Base-by-base conservation (phyloP, 805 yeast genomes). In the Komagataella mondaviorum region DNA sequence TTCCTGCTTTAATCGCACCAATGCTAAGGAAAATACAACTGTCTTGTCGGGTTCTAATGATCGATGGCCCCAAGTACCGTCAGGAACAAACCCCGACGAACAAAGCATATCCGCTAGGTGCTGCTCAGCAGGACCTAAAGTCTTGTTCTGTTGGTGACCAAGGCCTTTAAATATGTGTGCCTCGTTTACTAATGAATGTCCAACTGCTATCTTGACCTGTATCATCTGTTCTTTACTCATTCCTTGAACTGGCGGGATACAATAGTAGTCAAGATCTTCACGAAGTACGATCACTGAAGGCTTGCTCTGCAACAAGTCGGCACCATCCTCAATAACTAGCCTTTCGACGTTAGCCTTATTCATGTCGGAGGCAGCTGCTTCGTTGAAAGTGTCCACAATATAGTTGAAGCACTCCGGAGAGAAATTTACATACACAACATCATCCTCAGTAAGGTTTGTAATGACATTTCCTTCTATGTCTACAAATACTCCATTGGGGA, bases 51-150 rank as follows among this genome's bases (percentile, higher is more conserved):
- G 91, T 63, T 90, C 97, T 57, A 84, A 74, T n/a, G 87, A 80
- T 55, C 99, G 73, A 61, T 81, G 83, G 3, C 96, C 97, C 99
- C 99, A 93, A 14, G 65, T 59, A 30, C 85, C 88, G 18, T 71
- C 71, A 10, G 75, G 67, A 3, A 70, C 65, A 56, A 89, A 87
- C 1, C 99, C 99, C 0, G 95, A 83, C 0, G 91, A 75, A 60
- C 96, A 89, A 51, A 93, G 75, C 99, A 93, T 93, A 55, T 89
- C 97, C 69, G 88, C 77, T 48, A 93, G 73, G 65, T 91, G 98
- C 65, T 86, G 91, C 65, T 93, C 99, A 0, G 99, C 98, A 14
- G 96, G 83, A 6, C 89, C 90, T 54, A 85, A 65, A 43, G 70
- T 71, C 57, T 78, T 80, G 2, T 72, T 73, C 1, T 72, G 69